Evolutionary conservation across 140 eudicot species (phyloP), one percentile per base, ranked within the genome.

Genomic region (Erigeron philadelphicus): DNA sequence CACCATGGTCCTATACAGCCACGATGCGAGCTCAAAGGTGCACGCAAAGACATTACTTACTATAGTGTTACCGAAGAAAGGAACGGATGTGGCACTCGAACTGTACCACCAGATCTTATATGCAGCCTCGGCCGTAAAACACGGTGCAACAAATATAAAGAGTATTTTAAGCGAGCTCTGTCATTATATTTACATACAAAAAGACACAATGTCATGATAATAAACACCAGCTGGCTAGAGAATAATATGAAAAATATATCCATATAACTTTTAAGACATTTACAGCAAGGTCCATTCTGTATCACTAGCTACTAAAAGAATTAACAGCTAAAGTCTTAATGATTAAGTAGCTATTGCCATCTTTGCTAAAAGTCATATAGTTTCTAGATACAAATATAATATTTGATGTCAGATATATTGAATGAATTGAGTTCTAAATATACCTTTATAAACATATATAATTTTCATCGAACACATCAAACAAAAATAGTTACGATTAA

Each of bases 81-180:
- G 96, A 57, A 93, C 83, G 1, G 76, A 81, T 6, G 90, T 81
- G 61, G 85, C 93, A 45, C 96, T 96, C 0, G 98, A 89, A 79
- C 68, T 74, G 78, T 89, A 93, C 98, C 98, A 93, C 98, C 98
- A 93, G 54, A 93, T 83, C 75, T 89, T 93, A 72, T 93, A 89
- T n/a, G 93, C 89, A 31, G 87, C 66, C 76, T 93, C 90, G 1
- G 83, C 94, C n/a, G 81, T 76, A 64, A 93, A 93, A 76, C 98
- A 93, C 10, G 98, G 98, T 11, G 89, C 65, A 3, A 93, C 98
- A 19, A 93, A 89, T 52, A 80, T 57, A 70, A 82, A 85, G 23
- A 88, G 63, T 7, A 93, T 78, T 86, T 85, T 84, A 67, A 93
- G 78, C 18, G 98, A 93, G 67, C 94, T 87, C 98, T 93, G 87